Base-by-base conservation (phyloP, 208 protist species). In the Balamuthia mandrillaris region DNA sequence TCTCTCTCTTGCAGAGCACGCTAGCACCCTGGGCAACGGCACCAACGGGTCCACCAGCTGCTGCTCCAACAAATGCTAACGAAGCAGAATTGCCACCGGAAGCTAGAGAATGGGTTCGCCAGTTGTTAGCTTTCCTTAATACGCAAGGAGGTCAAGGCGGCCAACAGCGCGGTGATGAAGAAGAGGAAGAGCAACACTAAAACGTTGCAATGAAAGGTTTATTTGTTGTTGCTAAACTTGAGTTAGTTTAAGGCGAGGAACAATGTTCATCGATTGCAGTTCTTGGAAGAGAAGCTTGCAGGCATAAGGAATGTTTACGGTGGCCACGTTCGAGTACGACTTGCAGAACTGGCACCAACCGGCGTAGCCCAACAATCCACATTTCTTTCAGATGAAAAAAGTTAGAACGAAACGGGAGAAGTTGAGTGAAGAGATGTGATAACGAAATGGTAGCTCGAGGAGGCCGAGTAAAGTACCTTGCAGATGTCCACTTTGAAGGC, bases 241-340 rank as follows among this genome's bases (percentile, higher is more conserved):
- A n/a, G n/a, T n/a, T n/a, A 96, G 42, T 27, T 70, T 68, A 12
- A 97, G 68, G 56, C 89, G 87, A 14, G 95, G 93, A 3, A 91
- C 91, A 52, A 99, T 97, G 84, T 97, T 98, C 98, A 99, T 99
- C 12, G 96, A 95, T 88, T 98, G 94, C 24, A 99, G 88, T 88
- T 99, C 99, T 86, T 99, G 98, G 90, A 99, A 98, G 21, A 99
- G 93, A 2, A 99, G 94, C 90, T 99, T 99, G 89, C 97, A 99
- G 0, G 99, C 99, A 86, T 99, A 99, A 0, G 98, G 98, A 42
- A 99, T 97, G 87, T 96, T 95, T 0, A 99, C 87, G 74, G 88
- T 95, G 2, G 91, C 92, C 0, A 96, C 93, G 18, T 94, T 89
- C 0, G 87, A 82, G 14, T 87, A 92, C 12, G 92, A 92, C 45